phyloP scores from a whole-genome alignment of 768 basidiomycete genomes.

The Sutorius australiensis region DNA sequence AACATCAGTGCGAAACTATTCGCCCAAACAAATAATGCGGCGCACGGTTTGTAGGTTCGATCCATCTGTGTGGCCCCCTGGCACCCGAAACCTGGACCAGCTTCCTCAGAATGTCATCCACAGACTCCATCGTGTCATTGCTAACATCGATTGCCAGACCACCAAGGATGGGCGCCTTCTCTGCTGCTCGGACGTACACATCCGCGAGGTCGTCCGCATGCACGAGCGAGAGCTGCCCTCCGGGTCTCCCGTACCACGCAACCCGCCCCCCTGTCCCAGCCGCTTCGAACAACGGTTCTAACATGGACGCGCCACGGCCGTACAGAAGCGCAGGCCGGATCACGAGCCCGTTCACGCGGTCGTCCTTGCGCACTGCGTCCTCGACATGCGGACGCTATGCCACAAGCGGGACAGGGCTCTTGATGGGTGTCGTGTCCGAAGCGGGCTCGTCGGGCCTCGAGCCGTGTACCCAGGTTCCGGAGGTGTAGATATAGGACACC shows the following conservation, averaged over 20 bases:
- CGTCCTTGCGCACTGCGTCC: not conserved
- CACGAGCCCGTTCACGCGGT: slow-evolving; percentile 32
- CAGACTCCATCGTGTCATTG: slow-evolving; percentile 23
- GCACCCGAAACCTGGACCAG: slow-evolving; percentile 27
- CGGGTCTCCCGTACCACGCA: slow-evolving; percentile 25
- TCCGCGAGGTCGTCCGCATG: slow-evolving; percentile 37
- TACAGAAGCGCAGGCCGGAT: slow-evolving; percentile 32
- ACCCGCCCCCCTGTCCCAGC: slow-evolving; percentile 19
- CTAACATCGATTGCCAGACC: slow-evolving; percentile 30
- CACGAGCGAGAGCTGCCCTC: slow-evolving; percentile 25
- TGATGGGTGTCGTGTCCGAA: slow-evolving; percentile 19
- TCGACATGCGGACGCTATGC: slow-evolving; percentile 20
- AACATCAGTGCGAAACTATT: not conserved
- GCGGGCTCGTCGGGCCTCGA: slow-evolving; percentile 19
- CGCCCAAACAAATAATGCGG: not conserved
- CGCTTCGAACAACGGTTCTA: slow-evolving; percentile 23
- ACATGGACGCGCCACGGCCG: slow-evolving; percentile 25
- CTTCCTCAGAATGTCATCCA: slow-evolving; percentile 27
- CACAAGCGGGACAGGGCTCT: slow-evolving; percentile 11
- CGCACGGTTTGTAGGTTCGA: slow-evolving; percentile 24
- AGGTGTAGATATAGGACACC: no score
- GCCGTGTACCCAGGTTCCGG: no score
- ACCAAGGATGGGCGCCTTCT: slow-evolving; percentile 28
- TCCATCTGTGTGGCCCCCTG: slow-evolving; percentile 20
- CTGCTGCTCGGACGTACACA: slow-evolving; percentile 30